phyloP scores from a whole-genome alignment of 352 stramenopile genomes.

The Phytophthora uliginosa region DNA sequence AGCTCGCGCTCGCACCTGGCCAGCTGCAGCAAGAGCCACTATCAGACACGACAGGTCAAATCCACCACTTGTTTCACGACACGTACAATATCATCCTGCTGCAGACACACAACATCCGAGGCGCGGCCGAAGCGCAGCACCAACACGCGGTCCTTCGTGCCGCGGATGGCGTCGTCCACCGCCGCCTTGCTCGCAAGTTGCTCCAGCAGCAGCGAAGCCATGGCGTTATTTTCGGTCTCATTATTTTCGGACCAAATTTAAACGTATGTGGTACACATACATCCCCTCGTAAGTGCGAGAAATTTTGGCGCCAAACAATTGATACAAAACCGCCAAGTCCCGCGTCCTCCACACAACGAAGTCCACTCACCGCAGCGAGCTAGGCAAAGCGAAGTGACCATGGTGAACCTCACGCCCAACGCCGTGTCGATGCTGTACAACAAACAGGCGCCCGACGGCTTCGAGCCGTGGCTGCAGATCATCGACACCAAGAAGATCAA shows the following conservation, averaged over 20 bases:
- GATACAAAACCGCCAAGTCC: background rate
- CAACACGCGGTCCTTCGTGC: slow-evolving; percentile 85
- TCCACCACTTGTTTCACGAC: background rate
- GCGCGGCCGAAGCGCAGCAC: slow-evolving; percentile 84
- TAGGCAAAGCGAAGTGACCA: slow-evolving; percentile 28
- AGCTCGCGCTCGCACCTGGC: slow-evolving; percentile 81
- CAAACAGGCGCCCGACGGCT: slow-evolving; percentile 85
- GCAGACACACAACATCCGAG: slow-evolving; percentile 76
- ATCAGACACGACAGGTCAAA: slow-evolving; percentile 2
- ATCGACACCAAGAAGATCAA: slow-evolving; percentile 93
- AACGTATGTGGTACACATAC: background rate
- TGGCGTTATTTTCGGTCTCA: slow-evolving; percentile 9
- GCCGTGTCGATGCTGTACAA: slow-evolving; percentile 90
- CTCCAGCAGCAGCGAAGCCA: slow-evolving; percentile 84
- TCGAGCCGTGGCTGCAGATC: slow-evolving; percentile 89
- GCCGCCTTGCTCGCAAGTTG: slow-evolving; percentile 65
- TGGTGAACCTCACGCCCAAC: slow-evolving; percentile 89
- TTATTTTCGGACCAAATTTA: background rate
- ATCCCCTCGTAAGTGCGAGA: slow-evolving; percentile 7
- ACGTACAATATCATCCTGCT: slow-evolving; percentile 88
- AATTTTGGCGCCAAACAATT: slow-evolving; percentile 37
- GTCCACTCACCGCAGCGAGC: slow-evolving; percentile 8
- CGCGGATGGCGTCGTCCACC: slow-evolving; percentile 82
- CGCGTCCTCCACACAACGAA: slow-evolving; percentile 17
- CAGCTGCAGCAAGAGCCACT: slow-evolving; percentile 45